phyloP scores from a whole-genome alignment of 805 yeast genomes.

The Cyberlindnera bimundalis region DNA sequence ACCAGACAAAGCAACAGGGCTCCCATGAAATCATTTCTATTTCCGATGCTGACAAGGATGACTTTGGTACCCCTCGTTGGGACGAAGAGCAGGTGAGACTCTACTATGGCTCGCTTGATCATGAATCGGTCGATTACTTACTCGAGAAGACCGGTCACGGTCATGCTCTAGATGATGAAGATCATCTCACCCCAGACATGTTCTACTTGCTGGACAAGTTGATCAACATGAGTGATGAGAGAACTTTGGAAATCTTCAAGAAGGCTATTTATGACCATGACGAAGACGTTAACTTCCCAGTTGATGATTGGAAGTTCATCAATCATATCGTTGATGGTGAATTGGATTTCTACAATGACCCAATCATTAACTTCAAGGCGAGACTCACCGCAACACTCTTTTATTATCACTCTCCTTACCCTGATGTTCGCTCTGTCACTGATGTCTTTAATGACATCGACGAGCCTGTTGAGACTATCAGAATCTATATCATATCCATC shows the following conservation, averaged over 20 bases:
- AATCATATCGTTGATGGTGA: constrained; percentile 5
- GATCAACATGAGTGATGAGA: constrained; percentile 27
- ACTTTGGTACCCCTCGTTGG: constrained; percentile 9
- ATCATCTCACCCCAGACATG: constrained; percentile 13
- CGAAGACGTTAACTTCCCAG: constrained; percentile 47
- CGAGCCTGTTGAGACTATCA: constrained; percentile 47
- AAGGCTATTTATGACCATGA: constrained; percentile 39
- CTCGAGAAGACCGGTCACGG: constrained; percentile 21
- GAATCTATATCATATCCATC: constrained; percentile 36
- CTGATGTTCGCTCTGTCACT: constrained; percentile 64
- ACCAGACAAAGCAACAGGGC: background rate
- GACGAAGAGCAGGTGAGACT: constrained; percentile 11
- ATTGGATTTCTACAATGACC: constrained; percentile 5
- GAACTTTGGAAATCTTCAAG: constrained; percentile 25
- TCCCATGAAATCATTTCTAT: background rate
- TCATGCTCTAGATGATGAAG: constrained; percentile 8
- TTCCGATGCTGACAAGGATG: background rate
- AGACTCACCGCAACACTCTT: constrained; percentile 11
- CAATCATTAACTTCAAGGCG: constrained; percentile 11
- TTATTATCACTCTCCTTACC: constrained; percentile 50
- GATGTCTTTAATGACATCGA: constrained; percentile 47
- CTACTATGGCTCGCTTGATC: constrained; percentile 9
- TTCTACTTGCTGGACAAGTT: constrained; percentile 14
- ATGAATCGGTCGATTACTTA: constrained; percentile 5
- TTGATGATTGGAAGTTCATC: constrained; percentile 18